Percentiles rank a stretch among this genome's conserved stretches.
phyloP scores from a whole-genome alignment of 176 grass and related monocot genomes.

The Eleusine indica region DNA sequence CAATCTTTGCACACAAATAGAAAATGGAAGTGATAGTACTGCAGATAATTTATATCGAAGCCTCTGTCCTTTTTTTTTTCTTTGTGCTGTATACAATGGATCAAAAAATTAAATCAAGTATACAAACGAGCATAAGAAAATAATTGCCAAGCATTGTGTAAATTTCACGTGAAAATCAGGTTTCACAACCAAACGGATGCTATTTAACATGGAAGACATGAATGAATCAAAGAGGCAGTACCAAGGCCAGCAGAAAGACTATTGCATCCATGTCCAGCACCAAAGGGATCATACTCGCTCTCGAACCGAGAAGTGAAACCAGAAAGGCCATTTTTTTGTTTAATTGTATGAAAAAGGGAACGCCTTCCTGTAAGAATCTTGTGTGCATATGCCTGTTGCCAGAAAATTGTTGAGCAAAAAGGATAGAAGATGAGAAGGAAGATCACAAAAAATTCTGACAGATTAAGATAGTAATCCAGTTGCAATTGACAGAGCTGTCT shows the following conservation, averaged over 20 bases:
- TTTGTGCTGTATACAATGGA: background rate
- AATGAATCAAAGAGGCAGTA: constrained; percentile 16
- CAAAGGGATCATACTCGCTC: constrained; percentile 77
- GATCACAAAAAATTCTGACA: background rate
- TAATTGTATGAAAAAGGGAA: constrained; percentile 65
- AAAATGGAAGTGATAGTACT: background rate
- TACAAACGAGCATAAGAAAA: constrained; percentile 7
- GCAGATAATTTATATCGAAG: constrained; percentile 14
- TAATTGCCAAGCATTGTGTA: background rate
- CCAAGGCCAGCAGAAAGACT: constrained; percentile 80
- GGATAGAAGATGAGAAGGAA: background rate
- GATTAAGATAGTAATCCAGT: background rate
- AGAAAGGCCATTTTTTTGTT: constrained; percentile 64
- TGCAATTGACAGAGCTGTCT: constrained; percentile 13
- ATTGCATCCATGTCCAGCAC: constrained; percentile 82
- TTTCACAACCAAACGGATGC: background rate
- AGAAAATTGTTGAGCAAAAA: constrained; percentile 21
- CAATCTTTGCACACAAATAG: constrained; percentile 6
- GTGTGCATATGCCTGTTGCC: constrained; percentile 71
- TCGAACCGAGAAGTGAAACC: constrained; percentile 78
- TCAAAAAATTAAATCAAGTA: background rate
- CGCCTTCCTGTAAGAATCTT: constrained; percentile 86
- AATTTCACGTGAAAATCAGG: constrained; percentile 4
- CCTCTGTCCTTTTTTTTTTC: background rate
- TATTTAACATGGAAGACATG: constrained; percentile 8